Percentiles rank a stretch among this genome's conserved stretches.
These are phyloP conservation scores for Lavandula angustifolia DNA, from an alignment of 257 asterid species.

Conservation along the genomic window DNA sequence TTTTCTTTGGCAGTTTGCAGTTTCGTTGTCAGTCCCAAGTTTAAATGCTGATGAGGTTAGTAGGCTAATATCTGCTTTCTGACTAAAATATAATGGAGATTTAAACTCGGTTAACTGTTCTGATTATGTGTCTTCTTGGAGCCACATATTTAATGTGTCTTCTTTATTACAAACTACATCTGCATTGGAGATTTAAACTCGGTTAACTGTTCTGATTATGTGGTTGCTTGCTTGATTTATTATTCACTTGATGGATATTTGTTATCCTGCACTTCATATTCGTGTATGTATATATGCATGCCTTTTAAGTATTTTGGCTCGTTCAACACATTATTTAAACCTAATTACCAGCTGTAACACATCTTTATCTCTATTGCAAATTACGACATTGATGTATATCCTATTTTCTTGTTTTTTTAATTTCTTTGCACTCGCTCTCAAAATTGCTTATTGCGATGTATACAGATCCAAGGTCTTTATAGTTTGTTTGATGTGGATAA, in stretches of 20 bases:
- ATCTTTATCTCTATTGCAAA: neutral
- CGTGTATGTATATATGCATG: neutral
- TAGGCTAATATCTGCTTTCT: constrained; percentile 13
- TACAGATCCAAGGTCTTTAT: constrained; percentile 66
- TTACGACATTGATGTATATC: neutral
- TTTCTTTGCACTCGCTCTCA: neutral
- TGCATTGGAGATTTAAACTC: neutral
- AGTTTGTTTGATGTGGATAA: constrained; percentile 60
- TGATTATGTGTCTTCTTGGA: neutral
- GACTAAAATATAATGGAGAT: neutral
- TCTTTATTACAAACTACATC: neutral
- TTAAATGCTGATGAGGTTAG: constrained; percentile 73
- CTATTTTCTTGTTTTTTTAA: neutral
- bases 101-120: neutral
- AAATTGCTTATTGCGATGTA: constrained; percentile 6
- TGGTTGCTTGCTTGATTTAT: neutral
- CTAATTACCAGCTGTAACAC: neutral
- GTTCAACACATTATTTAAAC: neutral
- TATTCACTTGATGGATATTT: neutral
- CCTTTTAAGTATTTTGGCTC: neutral
- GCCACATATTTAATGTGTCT: neutral
- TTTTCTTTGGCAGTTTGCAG: constrained; percentile 58
- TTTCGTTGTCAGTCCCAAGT: constrained; percentile 53
- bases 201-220: neutral
- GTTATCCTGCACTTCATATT: neutral